Base-by-base conservation (phyloP, 2,329 filamentous ascomycete genomes). In the Pseudogymnoascus sp. region DNA sequence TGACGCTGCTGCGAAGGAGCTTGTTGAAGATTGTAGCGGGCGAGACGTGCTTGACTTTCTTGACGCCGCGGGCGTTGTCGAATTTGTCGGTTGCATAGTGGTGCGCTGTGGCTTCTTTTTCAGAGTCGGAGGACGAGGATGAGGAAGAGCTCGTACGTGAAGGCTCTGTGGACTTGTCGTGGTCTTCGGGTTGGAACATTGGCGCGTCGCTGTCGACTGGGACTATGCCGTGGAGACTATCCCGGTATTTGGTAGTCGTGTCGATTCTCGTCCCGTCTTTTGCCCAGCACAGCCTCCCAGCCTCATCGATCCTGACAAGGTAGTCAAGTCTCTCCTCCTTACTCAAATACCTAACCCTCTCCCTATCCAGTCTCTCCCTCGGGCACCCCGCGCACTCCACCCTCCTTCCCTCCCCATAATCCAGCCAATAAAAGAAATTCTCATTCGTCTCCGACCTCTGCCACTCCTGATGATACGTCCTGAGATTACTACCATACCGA, bases 341-440 rank as follows among this genome's bases (percentile, higher is more conserved):
- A 5, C 86, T 90, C 20, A 97, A 76, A 71, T 96, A 97, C 15
- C 92, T 82, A 1, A 96, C 89, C 68, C 87, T 85, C 71, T 96
- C 90, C 22, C 83, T 80, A 59, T 94, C 89, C 6, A 96, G 77
- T 12, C 84, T 79, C 62, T 89, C 86, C 36, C 92, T 80, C 1
- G 90, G 86, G 65, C 91, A 91, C 0, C 83, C 80, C 3, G 84
- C 81, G 11, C 93, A 76, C 64, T 93, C 87, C 43, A 94, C 71
- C 38, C 82, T 73, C 66, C 78, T 84, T 0, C 92, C 92, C 57
- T 87, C 86, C 4, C 92, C 92, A 62, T 88, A 80, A 71, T 97
- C 92, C 1, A 96, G 78, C 91, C 92, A 96, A 75, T 91, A 93
- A 72, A 96, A 96, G 79, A 92, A 97, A 70, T 94, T 96, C 71